Base-by-base conservation (phyloP, 2,329 filamentous ascomycete genomes). In the Beauveria sp. region DNA sequence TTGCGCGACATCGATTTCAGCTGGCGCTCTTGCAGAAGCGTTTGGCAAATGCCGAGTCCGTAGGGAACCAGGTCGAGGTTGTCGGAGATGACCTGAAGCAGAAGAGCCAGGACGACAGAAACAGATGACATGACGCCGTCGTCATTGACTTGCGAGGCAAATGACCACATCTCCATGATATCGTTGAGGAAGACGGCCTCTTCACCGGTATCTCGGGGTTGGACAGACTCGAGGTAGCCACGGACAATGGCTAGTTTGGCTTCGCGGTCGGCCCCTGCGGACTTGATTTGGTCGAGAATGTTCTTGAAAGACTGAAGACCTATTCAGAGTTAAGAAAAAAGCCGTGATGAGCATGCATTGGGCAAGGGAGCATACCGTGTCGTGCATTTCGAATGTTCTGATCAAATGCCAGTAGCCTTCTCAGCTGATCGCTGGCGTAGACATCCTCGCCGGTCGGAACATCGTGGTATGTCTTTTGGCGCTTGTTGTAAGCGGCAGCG, bases 141-240 rank as follows among this genome's bases (percentile, higher is more conserved):
- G 67, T 93, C 89, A 70, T 90, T 91, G 66, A 86, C 85, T 71
- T 90, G 87, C 34, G 86, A 86, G 4, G 90, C 92, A 76, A 90
- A 92, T 53, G 86, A 86, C 93, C 93, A 98, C 63, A 87, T 91
- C 68, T 96, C 89, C 75, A 96, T 89, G 45, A 98, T 77, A 68
- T 96, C 91, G 2, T 82, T 77, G 34, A 98, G 82, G 67, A 87
- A 91, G 26, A 87, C 78, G 7, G 83, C 79, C 61, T 78, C 76
- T 60, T 78, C 73, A 51, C 72, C 70, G 58, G 72, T 70, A 58
- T 78, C 74, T 66, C 74, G 72, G 1, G 83, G 81, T 66, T 79
- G 80, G 60, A 81, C 75, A 8, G 78, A 74, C 51, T 85, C 79
- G 54, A 95, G 82, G 70, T 88, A 95, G 66, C 90, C 85, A 65